Base-by-base conservation (phyloP, 108 stramenopile genomes). In the Schizochytrium sp. region DNA sequence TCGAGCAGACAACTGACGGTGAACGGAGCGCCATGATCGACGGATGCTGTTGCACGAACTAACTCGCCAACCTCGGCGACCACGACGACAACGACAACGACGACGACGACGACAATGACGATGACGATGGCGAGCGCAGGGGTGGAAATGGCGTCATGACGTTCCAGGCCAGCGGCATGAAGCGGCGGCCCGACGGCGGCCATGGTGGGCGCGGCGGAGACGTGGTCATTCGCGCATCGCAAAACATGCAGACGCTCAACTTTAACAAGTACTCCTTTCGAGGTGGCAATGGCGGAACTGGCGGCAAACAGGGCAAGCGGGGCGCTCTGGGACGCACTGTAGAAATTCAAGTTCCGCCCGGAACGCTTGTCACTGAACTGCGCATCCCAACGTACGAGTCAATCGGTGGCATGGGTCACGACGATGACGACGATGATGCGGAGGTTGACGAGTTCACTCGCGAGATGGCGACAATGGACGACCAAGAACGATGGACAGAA, bases 71-170 rank as follows among this genome's bases (percentile, higher is more conserved):
- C 34, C 34, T 34, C 34, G 34, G 34, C 34, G 34, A 2, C 34
- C 2, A 0, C 34, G 34, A 34, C 34, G 34, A 34, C 34, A 34
- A 34, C 34, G 2, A 34, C 34, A 34, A 34, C 34, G 34, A 0
- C 34, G 34, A 34, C 2, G 34, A 34, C 34, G 29, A 34, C 1
- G 29, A 34, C 29, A 2, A 59, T 21, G n/a, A 59, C 58, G n/a
- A 59, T 23, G n/a, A 59, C 58, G 58, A 69, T 23, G 63, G 25
- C 41, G 21, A 18, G 41, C 41, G 76, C 51, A 83, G 76, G 4
- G 76, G 76, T 1, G 76, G 76, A 55, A 83, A 83, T 83, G 76
- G 76, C n/a, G 76, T 53, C n/a, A 83, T 83, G 51, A 53, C 76
- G 76, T 83, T 45, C 51, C 6, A 28, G 45, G 48, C 45, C 10